Evolutionary conservation across 2,329 filamentous ascomycete species (phyloP).

Genomic region (Aphanocladium album): DNA sequence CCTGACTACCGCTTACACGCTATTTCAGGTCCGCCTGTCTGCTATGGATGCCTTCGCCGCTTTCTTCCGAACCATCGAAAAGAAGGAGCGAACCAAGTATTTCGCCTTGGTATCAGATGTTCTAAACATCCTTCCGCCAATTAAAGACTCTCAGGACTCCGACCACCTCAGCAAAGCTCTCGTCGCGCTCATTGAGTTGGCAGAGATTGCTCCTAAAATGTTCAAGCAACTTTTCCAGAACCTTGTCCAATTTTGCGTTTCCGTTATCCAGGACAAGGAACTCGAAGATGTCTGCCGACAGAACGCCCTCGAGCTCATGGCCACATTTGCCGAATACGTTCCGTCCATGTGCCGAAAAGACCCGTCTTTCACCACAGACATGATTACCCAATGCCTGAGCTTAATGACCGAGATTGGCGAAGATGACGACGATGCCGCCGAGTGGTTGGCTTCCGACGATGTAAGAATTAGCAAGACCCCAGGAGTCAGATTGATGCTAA

Average conservation of each 20-base stretch:
- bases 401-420: constrained; percentile 95
- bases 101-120: constrained; percentile 83
- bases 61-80: constrained; percentile 87
- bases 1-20: constrained; percentile 13
- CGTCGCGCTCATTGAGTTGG: constrained; percentile 86
- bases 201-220: constrained; percentile 94
- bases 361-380: constrained; percentile 82
- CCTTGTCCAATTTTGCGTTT: constrained; percentile 86
- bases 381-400: constrained; percentile 97
- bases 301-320: constrained; percentile 94
- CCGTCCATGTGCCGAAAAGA: constrained; percentile 95
- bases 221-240: constrained; percentile 93
- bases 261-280: constrained; percentile 93
- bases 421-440: constrained; percentile 89
- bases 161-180: constrained; percentile 88
- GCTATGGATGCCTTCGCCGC: constrained; percentile 96
- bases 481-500: background rate
- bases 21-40: constrained; percentile 70
- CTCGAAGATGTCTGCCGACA: constrained; percentile 84
- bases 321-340: constrained; percentile 92
- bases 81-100: constrained; percentile 86
- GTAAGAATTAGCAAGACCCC: constrained; percentile 41
- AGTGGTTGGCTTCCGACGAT: constrained; percentile 92
- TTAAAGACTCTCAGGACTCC: constrained; percentile 87
- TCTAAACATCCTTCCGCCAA: constrained; percentile 86